phyloP scores from a whole-genome alignment of 2,329 filamentous ascomycete species.

The Gnomoniopsis smithogilvyi region DNA sequence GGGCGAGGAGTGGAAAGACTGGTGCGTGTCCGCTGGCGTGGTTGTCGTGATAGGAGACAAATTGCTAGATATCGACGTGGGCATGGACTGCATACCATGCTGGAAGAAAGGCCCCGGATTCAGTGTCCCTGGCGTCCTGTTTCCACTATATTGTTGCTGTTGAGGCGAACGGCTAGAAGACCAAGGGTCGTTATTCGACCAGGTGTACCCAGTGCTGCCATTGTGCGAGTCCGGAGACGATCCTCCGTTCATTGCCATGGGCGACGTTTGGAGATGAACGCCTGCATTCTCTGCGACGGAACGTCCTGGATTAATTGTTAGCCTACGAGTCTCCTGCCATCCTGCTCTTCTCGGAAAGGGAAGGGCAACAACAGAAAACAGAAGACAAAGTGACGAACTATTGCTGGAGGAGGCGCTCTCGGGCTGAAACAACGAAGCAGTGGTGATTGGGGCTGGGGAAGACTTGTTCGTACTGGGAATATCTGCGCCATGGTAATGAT shows the following conservation, averaged over 20 bases:
- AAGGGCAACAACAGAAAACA: neutral
- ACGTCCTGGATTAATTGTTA: slow-evolving; percentile 14
- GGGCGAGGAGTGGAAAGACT: slow-evolving; percentile 18
- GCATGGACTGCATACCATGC: slow-evolving; percentile 15
- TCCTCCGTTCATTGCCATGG: slow-evolving; percentile 14
- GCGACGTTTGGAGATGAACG: slow-evolving; percentile 16
- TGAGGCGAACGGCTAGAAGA: slow-evolving; percentile 15
- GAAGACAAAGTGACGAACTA: slow-evolving; percentile 24
- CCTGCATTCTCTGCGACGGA: slow-evolving; percentile 15
- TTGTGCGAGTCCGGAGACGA: slow-evolving; percentile 17
- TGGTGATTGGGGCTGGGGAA: slow-evolving; percentile 21
- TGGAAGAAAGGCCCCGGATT: slow-evolving; percentile 16
- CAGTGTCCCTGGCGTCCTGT: slow-evolving; percentile 10
- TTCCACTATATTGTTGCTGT: slow-evolving; percentile 12
- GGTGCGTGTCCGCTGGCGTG: slow-evolving; percentile 17
- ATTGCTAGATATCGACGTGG: slow-evolving; percentile 15
- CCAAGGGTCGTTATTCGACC: slow-evolving; percentile 16
- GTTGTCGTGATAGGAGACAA: slow-evolving; percentile 18
- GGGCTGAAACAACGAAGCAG: slow-evolving; percentile 46
- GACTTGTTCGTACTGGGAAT: slow-evolving; percentile 41
- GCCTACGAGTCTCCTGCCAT: neutral
- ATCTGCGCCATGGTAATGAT: slow-evolving; percentile 42
- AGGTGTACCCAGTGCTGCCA: slow-evolving; percentile 17
- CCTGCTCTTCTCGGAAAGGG: slow-evolving; percentile 25
- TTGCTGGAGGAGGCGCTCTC: slow-evolving; percentile 28